phyloP scores from a whole-genome alignment of 2,329 filamentous ascomycete species.

The Pleurostoma richardsiae region DNA sequence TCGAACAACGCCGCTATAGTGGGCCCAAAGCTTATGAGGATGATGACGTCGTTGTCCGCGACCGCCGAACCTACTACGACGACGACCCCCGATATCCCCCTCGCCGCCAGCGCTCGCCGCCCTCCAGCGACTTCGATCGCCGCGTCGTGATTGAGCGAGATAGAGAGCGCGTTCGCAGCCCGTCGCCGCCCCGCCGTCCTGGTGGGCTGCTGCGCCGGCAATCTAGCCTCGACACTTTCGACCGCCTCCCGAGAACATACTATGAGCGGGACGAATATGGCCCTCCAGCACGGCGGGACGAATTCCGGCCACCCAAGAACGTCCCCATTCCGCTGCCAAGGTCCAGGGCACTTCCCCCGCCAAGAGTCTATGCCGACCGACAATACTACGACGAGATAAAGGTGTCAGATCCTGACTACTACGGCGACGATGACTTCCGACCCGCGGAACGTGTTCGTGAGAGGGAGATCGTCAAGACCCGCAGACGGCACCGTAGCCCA shows the following conservation, averaged over 20 bases:
- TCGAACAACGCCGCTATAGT: conserved; percentile 31
- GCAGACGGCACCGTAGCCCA: conserved; percentile 36
- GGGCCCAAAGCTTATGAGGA: conserved; percentile 39
- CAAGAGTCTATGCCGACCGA: conserved; percentile 50
- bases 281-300: conserved; percentile 48
- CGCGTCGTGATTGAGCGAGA: conserved; percentile 54
- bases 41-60: conserved; percentile 39
- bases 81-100: conserved; percentile 39
- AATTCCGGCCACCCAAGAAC: conserved; percentile 40
- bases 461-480: conserved; percentile 50
- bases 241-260: conserved; percentile 60
- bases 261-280: conserved; percentile 53
- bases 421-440: conserved; percentile 68
- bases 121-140: conserved; percentile 49
- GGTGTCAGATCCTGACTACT: conserved; percentile 61
- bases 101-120: conserved; percentile 21
- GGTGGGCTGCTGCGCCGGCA: conserved; percentile 66
- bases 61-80: conserved; percentile 43
- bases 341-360: conserved; percentile 54
- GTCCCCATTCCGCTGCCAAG: conserved; percentile 66
- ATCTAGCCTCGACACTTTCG: conserved; percentile 86
- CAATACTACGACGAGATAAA: conserved; percentile 62
- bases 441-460: conserved; percentile 57
- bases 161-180: conserved; percentile 40
- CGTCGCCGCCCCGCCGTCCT: conserved; percentile 56